Percentiles rank a stretch among this genome's conserved stretches.
Evolutionary conservation across 1,284 basidiomycete genomes (phyloP).

Genomic region (Cystobasidium pallidum): DNA sequence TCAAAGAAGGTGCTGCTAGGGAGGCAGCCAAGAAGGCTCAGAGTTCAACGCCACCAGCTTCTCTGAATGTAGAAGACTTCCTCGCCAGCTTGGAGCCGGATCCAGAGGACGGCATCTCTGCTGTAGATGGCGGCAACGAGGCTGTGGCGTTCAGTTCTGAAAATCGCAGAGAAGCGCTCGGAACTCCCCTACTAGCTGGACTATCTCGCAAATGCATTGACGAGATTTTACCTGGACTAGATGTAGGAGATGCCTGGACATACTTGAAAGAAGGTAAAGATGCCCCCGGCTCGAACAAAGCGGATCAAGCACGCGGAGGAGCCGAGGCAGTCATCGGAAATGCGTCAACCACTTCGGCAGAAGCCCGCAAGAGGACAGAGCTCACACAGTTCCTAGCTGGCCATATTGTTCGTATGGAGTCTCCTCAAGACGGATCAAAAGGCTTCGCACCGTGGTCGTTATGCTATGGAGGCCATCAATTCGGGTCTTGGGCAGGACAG

Average conservation of each 20-base stretch:
- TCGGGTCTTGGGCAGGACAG: conserved; percentile 81
- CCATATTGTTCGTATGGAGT: conserved; percentile 68
- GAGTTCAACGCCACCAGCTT: conserved; percentile 55
- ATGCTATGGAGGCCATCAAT: conserved; percentile 63
- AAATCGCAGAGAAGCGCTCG: conserved; percentile 45
- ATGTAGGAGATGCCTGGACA: conserved; percentile 78
- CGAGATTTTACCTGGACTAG: conserved; percentile 81
- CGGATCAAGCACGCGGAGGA: conserved; percentile 53
- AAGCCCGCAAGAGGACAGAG: conserved; percentile 61
- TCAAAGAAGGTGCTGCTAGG: conserved; percentile 42
- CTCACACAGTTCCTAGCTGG: conserved; percentile 80
- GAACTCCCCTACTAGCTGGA: conserved; percentile 66
- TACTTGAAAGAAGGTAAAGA: conserved; percentile 62
- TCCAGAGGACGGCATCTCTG: conserved; percentile 60
- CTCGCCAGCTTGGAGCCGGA: conserved; percentile 70
- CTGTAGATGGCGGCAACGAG: conserved; percentile 62
- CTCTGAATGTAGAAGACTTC: conserved; percentile 63
- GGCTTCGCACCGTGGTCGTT: conserved; percentile 82
- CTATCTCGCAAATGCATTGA: conserved; percentile 67
- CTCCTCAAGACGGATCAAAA: conserved; percentile 54
- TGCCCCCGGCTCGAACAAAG: conserved; percentile 53
- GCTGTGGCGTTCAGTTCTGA: conserved; percentile 46
- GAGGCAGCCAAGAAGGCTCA: conserved; percentile 28
- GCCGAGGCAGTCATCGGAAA: conserved; percentile 34
- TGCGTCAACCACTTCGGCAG: conserved; percentile 46